phyloP scores from a whole-genome alignment of 192 early-diverging fungal species.

The Backusella mclennaniae region DNA sequence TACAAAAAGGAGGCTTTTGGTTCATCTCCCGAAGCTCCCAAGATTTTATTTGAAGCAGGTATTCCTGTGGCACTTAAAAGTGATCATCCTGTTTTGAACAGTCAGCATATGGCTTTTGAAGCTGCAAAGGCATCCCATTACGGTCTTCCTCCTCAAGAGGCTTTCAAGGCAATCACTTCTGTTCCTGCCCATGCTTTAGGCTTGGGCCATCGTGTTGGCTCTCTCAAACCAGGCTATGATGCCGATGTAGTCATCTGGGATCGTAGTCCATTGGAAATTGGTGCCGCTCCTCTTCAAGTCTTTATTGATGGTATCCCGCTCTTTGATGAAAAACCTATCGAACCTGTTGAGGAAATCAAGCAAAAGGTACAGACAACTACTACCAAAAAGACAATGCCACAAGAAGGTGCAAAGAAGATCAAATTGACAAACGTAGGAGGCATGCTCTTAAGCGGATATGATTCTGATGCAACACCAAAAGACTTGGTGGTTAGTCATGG shows the following conservation, averaged over 20 bases:
- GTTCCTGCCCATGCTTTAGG: slow-evolving; percentile 71
- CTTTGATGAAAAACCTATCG: slow-evolving; percentile 40
- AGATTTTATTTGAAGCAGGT: slow-evolving; percentile 62
- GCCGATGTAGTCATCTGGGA: slow-evolving; percentile 84
- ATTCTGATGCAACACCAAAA: not conserved
- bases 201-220: slow-evolving; percentile 64
- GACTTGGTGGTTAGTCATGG: not conserved
- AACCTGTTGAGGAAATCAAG: slow-evolving; percentile 26
- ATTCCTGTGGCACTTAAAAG: slow-evolving; percentile 75
- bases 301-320: slow-evolving; percentile 70
- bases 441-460: slow-evolving; percentile 13
- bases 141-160: slow-evolving; percentile 56
- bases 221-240: slow-evolving; percentile 65
- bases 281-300: slow-evolving; percentile 72
- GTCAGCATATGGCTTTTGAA: slow-evolving; percentile 73
- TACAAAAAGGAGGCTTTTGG: slow-evolving; percentile 80
- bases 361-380: slow-evolving; percentile 14
- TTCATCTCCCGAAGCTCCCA: slow-evolving; percentile 55
- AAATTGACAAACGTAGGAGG: slow-evolving; percentile 24
- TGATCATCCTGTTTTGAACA: slow-evolving; percentile 78
- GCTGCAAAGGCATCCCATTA: slow-evolving; percentile 74
- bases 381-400: slow-evolving; percentile 6
- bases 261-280: slow-evolving; percentile 62
- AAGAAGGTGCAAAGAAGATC: slow-evolving; percentile 12
- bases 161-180: slow-evolving; percentile 66